These are phyloP conservation scores for Xylaria telfairii DNA, from an alignment of 495 filamentous ascomycete genomes.

Conservation along the genomic window DNA sequence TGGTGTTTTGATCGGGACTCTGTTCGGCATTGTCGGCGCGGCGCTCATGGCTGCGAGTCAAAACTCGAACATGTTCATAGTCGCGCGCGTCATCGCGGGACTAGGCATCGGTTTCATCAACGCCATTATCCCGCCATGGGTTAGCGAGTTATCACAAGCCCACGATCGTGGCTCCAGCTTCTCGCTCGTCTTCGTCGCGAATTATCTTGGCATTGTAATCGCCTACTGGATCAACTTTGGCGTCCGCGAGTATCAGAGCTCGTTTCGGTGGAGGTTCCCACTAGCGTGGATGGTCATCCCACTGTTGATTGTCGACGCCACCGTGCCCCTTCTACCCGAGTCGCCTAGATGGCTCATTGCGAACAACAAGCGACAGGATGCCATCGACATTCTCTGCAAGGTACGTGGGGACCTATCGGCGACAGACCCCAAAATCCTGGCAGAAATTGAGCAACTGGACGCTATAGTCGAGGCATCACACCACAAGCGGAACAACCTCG, in stretches of 20 bases:
- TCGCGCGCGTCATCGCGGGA: slow-evolving; percentile 61
- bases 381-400: slow-evolving; percentile 40
- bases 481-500: slow-evolving; percentile 31
- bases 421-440: slow-evolving; percentile 16
- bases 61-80: slow-evolving; percentile 60
- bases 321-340: slow-evolving; percentile 57
- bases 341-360: slow-evolving; percentile 49
- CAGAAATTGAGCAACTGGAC: slow-evolving; percentile 32
- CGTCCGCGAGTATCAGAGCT: slow-evolving; percentile 57
- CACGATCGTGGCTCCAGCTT: slow-evolving; percentile 55
- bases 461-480: slow-evolving; percentile 33
- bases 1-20: slow-evolving; percentile 56
- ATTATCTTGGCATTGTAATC: slow-evolving; percentile 64
- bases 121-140: slow-evolving; percentile 43
- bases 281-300: slow-evolving; percentile 63
- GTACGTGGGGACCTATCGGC: slow-evolving; percentile 21
- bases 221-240: slow-evolving; percentile 70
- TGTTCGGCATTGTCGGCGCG: slow-evolving; percentile 61
- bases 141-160: slow-evolving; percentile 56
- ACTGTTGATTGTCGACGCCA: slow-evolving; percentile 53
- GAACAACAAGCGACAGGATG: slow-evolving; percentile 37
- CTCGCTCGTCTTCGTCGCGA: slow-evolving; percentile 61
- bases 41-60: slow-evolving; percentile 58
- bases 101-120: slow-evolving; percentile 58
- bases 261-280: slow-evolving; percentile 61